Evolutionary conservation across 1,284 basidiomycete species (phyloP).

Genomic region (Puccinia hordei): DNA sequence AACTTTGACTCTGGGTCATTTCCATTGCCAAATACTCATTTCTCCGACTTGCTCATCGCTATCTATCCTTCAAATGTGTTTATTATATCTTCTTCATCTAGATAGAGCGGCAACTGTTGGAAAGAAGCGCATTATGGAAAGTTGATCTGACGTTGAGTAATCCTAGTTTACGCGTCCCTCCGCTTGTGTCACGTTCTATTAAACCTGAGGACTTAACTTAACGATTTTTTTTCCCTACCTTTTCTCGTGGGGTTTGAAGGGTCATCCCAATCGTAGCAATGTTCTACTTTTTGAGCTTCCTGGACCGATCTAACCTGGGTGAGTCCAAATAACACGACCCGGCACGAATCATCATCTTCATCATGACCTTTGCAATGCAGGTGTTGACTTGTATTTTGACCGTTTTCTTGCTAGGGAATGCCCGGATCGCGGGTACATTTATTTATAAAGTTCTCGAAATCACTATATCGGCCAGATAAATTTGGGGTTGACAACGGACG

Average conservation of each 20-base stretch:
- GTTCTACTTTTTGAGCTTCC: conserved; percentile 47
- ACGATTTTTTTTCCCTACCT: not conserved
- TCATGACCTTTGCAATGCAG: not conserved
- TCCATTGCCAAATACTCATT: not conserved
- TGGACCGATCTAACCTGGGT: conserved; percentile 48
- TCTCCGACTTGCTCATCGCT: not conserved
- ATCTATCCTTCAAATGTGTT: not conserved
- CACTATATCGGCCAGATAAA: not conserved
- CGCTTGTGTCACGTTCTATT: too few species aligned
- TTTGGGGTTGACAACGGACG: not conserved
- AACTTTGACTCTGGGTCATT: not conserved
- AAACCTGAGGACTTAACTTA: too few species aligned
- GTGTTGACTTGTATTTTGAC: not conserved
- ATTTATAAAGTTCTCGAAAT: not conserved
- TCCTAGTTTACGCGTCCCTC: not conserved
- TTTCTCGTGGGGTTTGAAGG: not conserved
- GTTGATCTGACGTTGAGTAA: conserved; percentile 20
- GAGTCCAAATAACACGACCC: not conserved
- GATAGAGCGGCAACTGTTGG: not conserved
- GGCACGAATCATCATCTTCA: not conserved
- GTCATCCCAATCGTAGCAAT: conserved; percentile 37
- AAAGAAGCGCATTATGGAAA: conserved; percentile 15
- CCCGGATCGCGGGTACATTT: conserved; percentile 38
- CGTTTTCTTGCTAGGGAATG: conserved; percentile 37
- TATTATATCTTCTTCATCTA: not conserved